These are phyloP conservation scores for Pyricularia sp. DNA, from an alignment of 2,329 filamentous ascomycete genomes.

Conservation along the genomic window DNA sequence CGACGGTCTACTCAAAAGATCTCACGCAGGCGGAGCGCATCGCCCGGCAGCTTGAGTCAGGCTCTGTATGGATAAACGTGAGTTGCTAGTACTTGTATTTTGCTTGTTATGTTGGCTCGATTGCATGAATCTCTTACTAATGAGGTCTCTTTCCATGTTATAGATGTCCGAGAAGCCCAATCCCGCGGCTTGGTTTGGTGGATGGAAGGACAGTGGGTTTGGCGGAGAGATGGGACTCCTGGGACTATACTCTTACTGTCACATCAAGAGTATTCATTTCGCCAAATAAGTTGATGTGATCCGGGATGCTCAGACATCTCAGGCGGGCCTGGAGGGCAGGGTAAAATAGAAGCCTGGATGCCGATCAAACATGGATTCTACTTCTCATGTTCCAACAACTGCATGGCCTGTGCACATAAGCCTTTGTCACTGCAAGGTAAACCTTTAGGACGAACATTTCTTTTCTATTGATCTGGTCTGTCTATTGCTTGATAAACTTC, in stretches of 20 bases:
- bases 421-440: no score
- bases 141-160: not conserved
- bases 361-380: not conserved
- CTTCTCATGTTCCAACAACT: not conserved
- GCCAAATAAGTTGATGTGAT: slow-evolving; percentile 11
- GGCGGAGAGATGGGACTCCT: slow-evolving; percentile 25
- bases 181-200: slow-evolving; percentile 19
- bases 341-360: not conserved
- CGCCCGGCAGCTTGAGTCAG: slow-evolving; percentile 43
- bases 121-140: not conserved
- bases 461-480: not conserved
- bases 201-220: slow-evolving; percentile 23
- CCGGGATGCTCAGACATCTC: not conserved
- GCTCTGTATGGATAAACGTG: slow-evolving; percentile 50
- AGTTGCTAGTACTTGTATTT: not conserved
- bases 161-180: slow-evolving; percentile 17
- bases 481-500: slow-evolving; percentile 48
- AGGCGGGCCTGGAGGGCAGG: not conserved
- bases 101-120: not conserved
- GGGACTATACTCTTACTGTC: slow-evolving; percentile 21
- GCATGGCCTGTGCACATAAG: no score
- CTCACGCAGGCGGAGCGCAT: slow-evolving; percentile 38
- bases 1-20: slow-evolving; percentile 49
- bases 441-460: not conserved
- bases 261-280: slow-evolving; percentile 23